Evolutionary conservation across 805 yeast genomes (phyloP), one percentile per base, ranked within the genome.

Genomic region (Wickerhamiella kurtzmanii): DNA sequence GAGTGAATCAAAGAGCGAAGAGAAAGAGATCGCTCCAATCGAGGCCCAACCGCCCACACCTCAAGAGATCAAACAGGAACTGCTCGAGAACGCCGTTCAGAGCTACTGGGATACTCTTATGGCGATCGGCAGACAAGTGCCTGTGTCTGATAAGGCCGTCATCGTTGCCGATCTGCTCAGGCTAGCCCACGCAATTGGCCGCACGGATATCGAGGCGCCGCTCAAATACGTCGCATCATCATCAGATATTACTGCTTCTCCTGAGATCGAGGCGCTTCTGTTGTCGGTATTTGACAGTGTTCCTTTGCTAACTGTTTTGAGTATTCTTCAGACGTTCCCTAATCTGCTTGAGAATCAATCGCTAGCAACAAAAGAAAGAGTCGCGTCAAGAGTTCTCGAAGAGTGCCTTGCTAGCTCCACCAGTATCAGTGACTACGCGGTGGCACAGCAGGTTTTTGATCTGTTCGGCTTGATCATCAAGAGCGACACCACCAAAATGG

Each of bases 361-460:
- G 21, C 54, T 60, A 3, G 59, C 64, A 1, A 67, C 77, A 11
- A 84, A 80, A 57, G 75, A 72, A 47, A 61, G 71, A 13, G 72
- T 84, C 9, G 73, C 89, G 16, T 60, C 73, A 36, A 76, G 72
- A 35, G 80, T 88, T 6, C 67, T 84, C 4, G 73, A 76, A 50
- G 73, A 75, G 41, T 59, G 84, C 2, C 60, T 84, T 35, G 58
- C 58, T 3, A 59, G 67, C 35, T 61, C 62, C 39, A 62, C 61
- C 39, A 65, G 58, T 53, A 66, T 69, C 45, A 62, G 60, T 55
- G 69, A 61, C 2, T 58, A 55, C 1, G 77, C 73, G 2, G 79
- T 77, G 28, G 76, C 80, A 21, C 72, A 72, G 48, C 78, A 76
- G 5, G 67, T 83, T 1, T 75, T 82, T 57, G 75, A 73, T 45